phyloP scores from a whole-genome alignment of 2,329 filamentous ascomycete species.

The Hymenoscyphus repandus region DNA sequence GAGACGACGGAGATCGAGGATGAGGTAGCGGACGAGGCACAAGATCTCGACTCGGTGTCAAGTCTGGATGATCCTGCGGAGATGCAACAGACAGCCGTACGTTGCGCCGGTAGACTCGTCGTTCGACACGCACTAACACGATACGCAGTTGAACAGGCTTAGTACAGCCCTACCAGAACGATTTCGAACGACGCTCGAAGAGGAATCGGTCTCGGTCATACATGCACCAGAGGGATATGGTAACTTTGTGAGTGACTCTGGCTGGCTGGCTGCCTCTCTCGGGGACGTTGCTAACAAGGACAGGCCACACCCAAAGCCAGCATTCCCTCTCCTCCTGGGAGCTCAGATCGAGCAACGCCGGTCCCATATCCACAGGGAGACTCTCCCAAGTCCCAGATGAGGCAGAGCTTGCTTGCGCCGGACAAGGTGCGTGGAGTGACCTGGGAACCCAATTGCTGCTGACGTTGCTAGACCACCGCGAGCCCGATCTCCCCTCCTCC shows the following conservation, averaged over 20 bases:
- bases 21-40: constrained; percentile 58
- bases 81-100: constrained; percentile 23
- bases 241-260: constrained; percentile 58
- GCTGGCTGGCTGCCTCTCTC: neutral
- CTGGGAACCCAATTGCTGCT: constrained; percentile 1
- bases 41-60: constrained; percentile 35
- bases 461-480: constrained; percentile 16
- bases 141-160: constrained; percentile 27
- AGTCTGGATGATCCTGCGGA: constrained; percentile 25
- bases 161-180: constrained; percentile 51
- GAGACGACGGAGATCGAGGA: constrained; percentile 82
- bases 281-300: constrained; percentile 10
- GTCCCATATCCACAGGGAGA: constrained; percentile 26
- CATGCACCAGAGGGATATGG: constrained; percentile 82
- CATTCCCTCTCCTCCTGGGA: constrained; percentile 14
- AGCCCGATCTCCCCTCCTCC: constrained; percentile 52
- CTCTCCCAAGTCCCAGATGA: constrained; percentile 8
- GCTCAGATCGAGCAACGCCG: constrained; percentile 28
- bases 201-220: constrained; percentile 84
- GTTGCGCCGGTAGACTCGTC: constrained; percentile 9
- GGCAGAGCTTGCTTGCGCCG: constrained; percentile 19
- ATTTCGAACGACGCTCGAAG: constrained; percentile 55
- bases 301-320: constrained; percentile 18
- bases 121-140: constrained; percentile 16
- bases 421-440: constrained; percentile 23